Evolutionary conservation across 1,139 yeast genomes (phyloP).

Genomic region (Martiniozyma asiatica): DNA sequence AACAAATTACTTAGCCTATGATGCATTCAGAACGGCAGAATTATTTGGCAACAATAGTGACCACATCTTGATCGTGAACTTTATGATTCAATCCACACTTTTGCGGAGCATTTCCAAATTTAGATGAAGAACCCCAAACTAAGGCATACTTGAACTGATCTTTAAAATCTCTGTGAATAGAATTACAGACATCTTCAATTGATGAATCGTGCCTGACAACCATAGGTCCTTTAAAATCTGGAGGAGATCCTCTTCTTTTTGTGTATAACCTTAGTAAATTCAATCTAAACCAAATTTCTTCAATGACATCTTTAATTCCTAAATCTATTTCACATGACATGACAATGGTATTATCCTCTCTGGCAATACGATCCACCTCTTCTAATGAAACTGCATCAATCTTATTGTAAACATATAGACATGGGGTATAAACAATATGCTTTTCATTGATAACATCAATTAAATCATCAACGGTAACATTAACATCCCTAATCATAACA

Average conservation of each 20-base stretch:
- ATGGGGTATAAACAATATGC: constrained; percentile 79
- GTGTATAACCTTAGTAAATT: constrained; percentile 75
- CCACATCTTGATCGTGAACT: constrained; percentile 89
- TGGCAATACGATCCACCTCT: constrained; percentile 84
- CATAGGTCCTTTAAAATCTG: constrained; percentile 80
- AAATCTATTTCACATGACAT: constrained; percentile 84
- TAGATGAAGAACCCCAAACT: constrained; percentile 94
- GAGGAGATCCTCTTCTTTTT: constrained; percentile 70
- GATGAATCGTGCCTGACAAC: constrained; percentile 75
- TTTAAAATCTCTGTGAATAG: constrained; percentile 87
- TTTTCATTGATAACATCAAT: constrained; percentile 84
- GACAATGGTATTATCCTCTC: constrained; percentile 85
- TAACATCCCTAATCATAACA: constrained; percentile 78
- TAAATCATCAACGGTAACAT: constrained; percentile 85
- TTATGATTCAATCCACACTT: constrained; percentile 82
- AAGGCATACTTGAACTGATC: constrained; percentile 85
- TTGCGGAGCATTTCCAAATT: constrained; percentile 75
- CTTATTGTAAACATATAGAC: constrained; percentile 89
- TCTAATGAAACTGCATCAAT: constrained; percentile 91
- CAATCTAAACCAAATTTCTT: constrained; percentile 86
- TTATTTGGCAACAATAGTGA: constrained; percentile 77
- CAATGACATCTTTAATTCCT: constrained; percentile 79
- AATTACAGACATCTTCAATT: constrained; percentile 79
- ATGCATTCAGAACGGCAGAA: too few species aligned
- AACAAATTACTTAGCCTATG: constrained; percentile 1